Evolutionary conservation across 345 rosid genomes (phyloP).

Genomic region (Hibiscus mutabilis): DNA sequence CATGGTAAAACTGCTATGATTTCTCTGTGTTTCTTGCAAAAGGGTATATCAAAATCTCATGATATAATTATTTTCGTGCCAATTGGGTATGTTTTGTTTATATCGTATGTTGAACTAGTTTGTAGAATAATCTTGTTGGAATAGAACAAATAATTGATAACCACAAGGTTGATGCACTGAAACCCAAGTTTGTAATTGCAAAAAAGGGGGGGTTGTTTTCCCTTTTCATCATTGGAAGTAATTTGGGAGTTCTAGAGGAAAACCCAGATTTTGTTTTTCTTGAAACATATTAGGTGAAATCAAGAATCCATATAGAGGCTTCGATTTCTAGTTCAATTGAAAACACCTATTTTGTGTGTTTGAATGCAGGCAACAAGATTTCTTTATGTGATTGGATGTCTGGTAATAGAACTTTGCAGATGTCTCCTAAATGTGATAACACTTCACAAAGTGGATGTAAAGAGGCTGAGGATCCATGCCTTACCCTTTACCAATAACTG

Average conservation of each 20-base stretch:
- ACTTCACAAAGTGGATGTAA: constrained; percentile 27
- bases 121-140: not conserved
- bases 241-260: not conserved
- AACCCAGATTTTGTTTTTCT: not conserved
- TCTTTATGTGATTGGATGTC: constrained; percentile 30
- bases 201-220: not conserved
- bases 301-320: constrained; percentile 34
- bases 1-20: not conserved
- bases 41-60: not conserved
- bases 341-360: constrained; percentile 18
- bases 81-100: not conserved
- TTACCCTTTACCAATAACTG: constrained; percentile 24
- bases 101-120: not conserved
- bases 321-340: constrained; percentile 33
- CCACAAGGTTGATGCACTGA: not conserved
- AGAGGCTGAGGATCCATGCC: constrained; percentile 30
- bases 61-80: not conserved
- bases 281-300: not conserved
- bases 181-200: constrained; percentile 5
- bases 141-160: not conserved
- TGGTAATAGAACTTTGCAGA: constrained; percentile 35
- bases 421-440: constrained; percentile 41
- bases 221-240: not conserved
- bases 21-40: not conserved
- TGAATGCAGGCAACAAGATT: not conserved